Conservation (phyloP, 345 rosid genomes). For the Xanthoceras sorbifolium region DNA sequence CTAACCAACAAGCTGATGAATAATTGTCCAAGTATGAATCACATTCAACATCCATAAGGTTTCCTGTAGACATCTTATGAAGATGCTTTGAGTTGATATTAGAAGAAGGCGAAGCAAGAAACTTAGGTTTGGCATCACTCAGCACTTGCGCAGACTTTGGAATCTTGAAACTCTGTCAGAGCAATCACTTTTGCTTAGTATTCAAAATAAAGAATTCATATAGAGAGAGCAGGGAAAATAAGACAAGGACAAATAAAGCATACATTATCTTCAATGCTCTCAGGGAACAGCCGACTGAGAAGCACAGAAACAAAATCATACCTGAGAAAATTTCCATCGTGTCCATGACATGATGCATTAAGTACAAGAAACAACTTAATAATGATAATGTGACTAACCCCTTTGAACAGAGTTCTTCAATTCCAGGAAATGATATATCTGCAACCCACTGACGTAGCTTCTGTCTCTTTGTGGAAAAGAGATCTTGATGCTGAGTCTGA, state of each 20-base stretch:
- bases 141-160: conserved; percentile 26
- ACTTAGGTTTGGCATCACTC: conserved; percentile 26
- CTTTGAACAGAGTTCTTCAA: conserved; percentile 42
- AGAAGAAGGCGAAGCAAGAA: conserved; percentile 31
- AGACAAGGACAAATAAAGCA: conserved; percentile 22
- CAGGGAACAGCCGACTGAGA: conserved; percentile 52
- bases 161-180: conserved; percentile 40
- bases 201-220: conserved; percentile 15
- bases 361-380: conserved; percentile 6
- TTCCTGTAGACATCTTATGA: conserved; percentile 30
- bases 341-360: conserved; percentile 28
- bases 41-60: conserved; percentile 36
- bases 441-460: conserved; percentile 56
- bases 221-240: conserved; percentile 2
- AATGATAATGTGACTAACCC: conserved; percentile 43
- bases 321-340: conserved; percentile 47
- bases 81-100: conserved; percentile 30
- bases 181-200: conserved; percentile 18
- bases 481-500: conserved; percentile 33
- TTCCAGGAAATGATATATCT: conserved; percentile 49
- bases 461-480: conserved; percentile 58
- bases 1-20: conserved; percentile 34
- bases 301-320: conserved; percentile 52
- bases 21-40: conserved; percentile 29
- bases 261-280: conserved; percentile 47